phyloP scores from a whole-genome alignment of 2,329 filamentous ascomycete genomes.

The Dichotomopilus funicola region DNA sequence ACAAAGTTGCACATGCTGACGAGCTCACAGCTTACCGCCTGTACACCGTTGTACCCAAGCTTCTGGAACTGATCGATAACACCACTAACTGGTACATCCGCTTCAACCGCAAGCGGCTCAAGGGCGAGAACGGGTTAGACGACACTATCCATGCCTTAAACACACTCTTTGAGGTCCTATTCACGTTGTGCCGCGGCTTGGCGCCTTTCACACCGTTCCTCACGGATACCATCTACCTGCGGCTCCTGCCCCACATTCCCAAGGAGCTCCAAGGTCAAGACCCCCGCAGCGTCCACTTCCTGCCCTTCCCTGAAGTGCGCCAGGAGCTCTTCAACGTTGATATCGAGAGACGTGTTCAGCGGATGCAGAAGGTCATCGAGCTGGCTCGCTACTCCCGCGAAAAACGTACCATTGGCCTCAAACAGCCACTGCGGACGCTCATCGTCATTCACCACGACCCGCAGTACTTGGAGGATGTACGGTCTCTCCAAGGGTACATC shows the following conservation, averaged over 20 bases:
- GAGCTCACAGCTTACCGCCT: conserved; percentile 56
- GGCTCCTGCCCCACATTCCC: conserved; percentile 75
- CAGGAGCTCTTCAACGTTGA: conserved; percentile 80
- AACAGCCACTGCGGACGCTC: conserved; percentile 83
- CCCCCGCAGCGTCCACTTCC: conserved; percentile 82
- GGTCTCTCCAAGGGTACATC: conserved; percentile 81
- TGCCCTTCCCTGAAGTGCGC: conserved; percentile 81
- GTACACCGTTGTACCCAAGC: conserved; percentile 84
- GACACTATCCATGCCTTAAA: conserved; percentile 90
- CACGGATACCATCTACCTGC: conserved; percentile 87
- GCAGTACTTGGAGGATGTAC: conserved; percentile 79
- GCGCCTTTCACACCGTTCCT: conserved; percentile 96
- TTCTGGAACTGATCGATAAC: conserved; percentile 82
- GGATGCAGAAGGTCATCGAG: conserved; percentile 96
- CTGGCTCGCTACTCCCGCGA: conserved; percentile 81
- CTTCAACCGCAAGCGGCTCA: conserved; percentile 84
- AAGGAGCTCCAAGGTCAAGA: conserved; percentile 62
- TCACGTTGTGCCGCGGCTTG: conserved; percentile 77
- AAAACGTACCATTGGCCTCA: conserved; percentile 74
- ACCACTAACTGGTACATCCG: conserved; percentile 99
- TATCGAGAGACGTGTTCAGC: conserved; percentile 76
- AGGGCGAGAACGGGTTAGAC: conserved; percentile 78
- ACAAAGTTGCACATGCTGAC: conserved; percentile 11
- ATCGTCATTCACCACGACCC: conserved; percentile 80
- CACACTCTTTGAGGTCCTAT: conserved; percentile 88